These are phyloP conservation scores for Pelargonium exstipulatum DNA, from an alignment of 441 rosid species.

Conservation along the genomic window DNA sequence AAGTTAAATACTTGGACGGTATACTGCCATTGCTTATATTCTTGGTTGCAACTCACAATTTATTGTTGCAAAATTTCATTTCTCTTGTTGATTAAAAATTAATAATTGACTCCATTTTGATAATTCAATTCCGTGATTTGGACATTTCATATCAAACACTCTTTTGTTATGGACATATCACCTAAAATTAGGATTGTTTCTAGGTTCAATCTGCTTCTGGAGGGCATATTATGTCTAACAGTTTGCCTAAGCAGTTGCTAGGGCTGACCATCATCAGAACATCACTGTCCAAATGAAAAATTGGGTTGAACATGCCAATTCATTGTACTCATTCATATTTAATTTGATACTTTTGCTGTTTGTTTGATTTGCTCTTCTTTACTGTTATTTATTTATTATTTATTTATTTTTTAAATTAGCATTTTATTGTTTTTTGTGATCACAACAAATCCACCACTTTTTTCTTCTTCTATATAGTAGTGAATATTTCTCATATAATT, in stretches of 20 bases:
- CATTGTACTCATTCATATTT: neutral
- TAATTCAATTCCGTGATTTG: neutral
- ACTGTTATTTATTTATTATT: too few species aligned
- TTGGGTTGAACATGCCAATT: neutral
- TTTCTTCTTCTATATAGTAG: neutral
- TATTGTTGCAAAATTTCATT: too few species aligned
- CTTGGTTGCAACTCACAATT: neutral
- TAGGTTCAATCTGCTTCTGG: neutral
- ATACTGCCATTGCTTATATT: neutral
- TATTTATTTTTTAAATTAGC: neutral
- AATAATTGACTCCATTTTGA: neutral
- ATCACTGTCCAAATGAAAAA: neutral
- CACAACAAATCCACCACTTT: neutral
- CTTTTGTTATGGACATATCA: neutral
- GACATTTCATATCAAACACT: neutral
- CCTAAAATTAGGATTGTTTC: neutral
- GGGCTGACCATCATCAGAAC: neutral
- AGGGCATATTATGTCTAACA: neutral
- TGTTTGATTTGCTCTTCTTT: too few species aligned
- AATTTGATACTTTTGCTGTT: neutral
- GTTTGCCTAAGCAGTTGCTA: neutral
- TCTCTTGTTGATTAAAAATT: too few species aligned
- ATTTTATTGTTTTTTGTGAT: slow-evolving; percentile 6
- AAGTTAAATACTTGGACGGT: neutral
- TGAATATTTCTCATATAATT: slow-evolving; percentile 25